Percentiles rank a stretch among this genome's conserved stretches.
These are phyloP conservation scores for Plasmopara viticola DNA, from an alignment of 352 stramenopile genomes.

Conservation along the genomic window DNA sequence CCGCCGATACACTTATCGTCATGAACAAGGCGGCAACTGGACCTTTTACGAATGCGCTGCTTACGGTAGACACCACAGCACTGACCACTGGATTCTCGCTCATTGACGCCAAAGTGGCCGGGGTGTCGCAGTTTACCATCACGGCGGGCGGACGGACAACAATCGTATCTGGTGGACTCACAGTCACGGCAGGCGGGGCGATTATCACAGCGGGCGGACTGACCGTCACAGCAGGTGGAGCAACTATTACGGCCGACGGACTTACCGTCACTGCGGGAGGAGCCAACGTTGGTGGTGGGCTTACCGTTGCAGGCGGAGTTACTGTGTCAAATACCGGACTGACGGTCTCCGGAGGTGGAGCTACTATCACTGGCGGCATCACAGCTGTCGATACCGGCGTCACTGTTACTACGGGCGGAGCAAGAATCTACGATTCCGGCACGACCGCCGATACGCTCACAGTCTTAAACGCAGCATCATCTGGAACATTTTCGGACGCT, in stretches of 20 bases:
- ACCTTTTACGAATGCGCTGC: slow-evolving; percentile 6
- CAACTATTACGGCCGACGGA: slow-evolving; percentile 12
- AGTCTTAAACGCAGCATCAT: not conserved
- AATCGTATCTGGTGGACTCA: slow-evolving; percentile 15
- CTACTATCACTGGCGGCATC: slow-evolving; percentile 3
- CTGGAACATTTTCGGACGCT: slow-evolving; percentile 2
- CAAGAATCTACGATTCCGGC: slow-evolving; percentile 5
- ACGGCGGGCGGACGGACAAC: slow-evolving; percentile 31
- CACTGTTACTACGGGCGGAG: slow-evolving; percentile 9
- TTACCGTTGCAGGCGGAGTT: not conserved
- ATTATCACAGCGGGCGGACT: slow-evolving; percentile 18
- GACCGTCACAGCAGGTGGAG: slow-evolving; percentile 23
- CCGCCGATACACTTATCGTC: too few species aligned
- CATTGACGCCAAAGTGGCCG: slow-evolving; percentile 10
- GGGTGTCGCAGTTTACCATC: slow-evolving; percentile 17
- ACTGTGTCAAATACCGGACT: slow-evolving; percentile 4
- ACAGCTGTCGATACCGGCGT: slow-evolving; percentile 2
- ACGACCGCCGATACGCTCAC: slow-evolving; percentile 3
- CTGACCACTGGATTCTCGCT: not conserved
- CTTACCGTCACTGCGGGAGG: too few species aligned
- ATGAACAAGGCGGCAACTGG: too few species aligned
- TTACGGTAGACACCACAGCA: slow-evolving; percentile 11
- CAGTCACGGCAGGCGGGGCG: slow-evolving; percentile 17
- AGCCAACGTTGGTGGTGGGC: not conserved
- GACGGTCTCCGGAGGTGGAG: slow-evolving; percentile 5